Evolutionary conservation across 805 yeast genomes (phyloP), one percentile per base, ranked within the genome.

Genomic region (Dipodascus geniculatus): DNA sequence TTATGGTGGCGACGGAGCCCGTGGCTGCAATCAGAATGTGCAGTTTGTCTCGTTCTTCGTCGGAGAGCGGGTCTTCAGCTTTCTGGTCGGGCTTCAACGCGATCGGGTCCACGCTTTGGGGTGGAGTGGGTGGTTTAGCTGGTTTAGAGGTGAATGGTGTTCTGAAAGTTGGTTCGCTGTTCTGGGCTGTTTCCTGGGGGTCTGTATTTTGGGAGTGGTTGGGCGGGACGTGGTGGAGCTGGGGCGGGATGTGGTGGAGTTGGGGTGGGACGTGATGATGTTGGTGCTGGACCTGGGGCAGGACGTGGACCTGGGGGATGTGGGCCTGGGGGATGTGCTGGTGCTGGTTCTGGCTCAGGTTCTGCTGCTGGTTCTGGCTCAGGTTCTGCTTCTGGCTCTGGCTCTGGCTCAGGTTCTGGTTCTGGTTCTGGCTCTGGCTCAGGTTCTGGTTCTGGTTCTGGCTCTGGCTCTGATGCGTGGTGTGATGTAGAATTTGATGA

Each of bases 1-100:
- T 93, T 58, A 93, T 88, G 1, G 98, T 87, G 3, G 99, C 99
- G 2, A 93, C 97, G 1, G 96, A 86, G 0, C 99, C 99, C 0
- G 98, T 87, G 19, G 95, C 95, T 19, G 95, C 99, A 48, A 93
- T 74, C 54, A 93, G 72, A 48, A 93, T 82, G 67, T 93, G 99
- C 54, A 87, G 75, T 64, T 89, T 90, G 48, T 51, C 42, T 16
- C 48, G 11, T 28, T 53, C 54, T 4, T 50, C 49, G 49, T 23
- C 31, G 8, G 49, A 22, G 49, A 16, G 14, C 4, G 24, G 4
- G n/a, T 23, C 19, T 3, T 22, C 31, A 9, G 16, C 49, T 47
- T 22, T 14, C 9, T 9, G 49, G 11, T 47, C 31, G 31, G 19
- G 11, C 31, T 47, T 47, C 33, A 28, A 28, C 11, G 33, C 6